phyloP scores from a whole-genome alignment of 2,329 filamentous ascomycete species.

The Myotisia sp. region DNA sequence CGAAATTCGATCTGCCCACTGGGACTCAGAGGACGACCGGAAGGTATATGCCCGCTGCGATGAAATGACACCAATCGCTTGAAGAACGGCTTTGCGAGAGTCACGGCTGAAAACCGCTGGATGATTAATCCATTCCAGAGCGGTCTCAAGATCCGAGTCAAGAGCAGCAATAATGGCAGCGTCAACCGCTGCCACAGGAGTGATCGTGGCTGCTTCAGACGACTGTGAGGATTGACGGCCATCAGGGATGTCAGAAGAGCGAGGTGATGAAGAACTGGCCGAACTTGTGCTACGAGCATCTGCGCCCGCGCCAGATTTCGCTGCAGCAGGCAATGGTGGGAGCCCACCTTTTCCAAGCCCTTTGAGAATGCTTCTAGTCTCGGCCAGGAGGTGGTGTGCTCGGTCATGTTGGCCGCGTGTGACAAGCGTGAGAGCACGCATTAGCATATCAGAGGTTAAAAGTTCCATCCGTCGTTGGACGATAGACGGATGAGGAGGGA shows the following conservation, averaged over 20 bases:
- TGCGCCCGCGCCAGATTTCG: slow-evolving; percentile 25
- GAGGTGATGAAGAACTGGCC: slow-evolving; percentile 26
- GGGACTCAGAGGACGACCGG: slow-evolving; percentile 70
- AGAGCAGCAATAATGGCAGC: slow-evolving; percentile 66
- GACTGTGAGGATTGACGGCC: slow-evolving; percentile 16
- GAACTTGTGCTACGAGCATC: slow-evolving; percentile 22
- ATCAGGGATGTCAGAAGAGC: slow-evolving; percentile 22
- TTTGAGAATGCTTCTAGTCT: slow-evolving; percentile 90
- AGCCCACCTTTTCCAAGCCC: slow-evolving; percentile 89
- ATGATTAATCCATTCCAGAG: slow-evolving; percentile 94
- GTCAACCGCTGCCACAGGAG: slow-evolving; percentile 63
- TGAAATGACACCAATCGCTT: slow-evolving; percentile 92
- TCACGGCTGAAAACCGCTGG: slow-evolving; percentile 89
- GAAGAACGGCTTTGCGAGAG: slow-evolving; percentile 85
- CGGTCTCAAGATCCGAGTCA: slow-evolving; percentile 78
- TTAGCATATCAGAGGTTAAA: slow-evolving; percentile 94
- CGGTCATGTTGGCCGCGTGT: slow-evolving; percentile 85
- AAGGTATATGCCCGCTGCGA: slow-evolving; percentile 90
- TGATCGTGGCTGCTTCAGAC: slow-evolving; percentile 33
- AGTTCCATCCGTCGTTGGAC: slow-evolving; percentile 96
- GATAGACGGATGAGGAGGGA: slow-evolving; percentile 86
- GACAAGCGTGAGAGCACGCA: slow-evolving; percentile 76
- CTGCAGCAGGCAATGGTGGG: slow-evolving; percentile 59
- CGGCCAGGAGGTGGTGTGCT: slow-evolving; percentile 77
- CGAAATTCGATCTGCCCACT: slow-evolving; percentile 72